Percentiles rank a stretch among this genome's conserved stretches.
phyloP scores from a whole-genome alignment of 1,284 basidiomycete species.

The Trichosporon faecale region DNA sequence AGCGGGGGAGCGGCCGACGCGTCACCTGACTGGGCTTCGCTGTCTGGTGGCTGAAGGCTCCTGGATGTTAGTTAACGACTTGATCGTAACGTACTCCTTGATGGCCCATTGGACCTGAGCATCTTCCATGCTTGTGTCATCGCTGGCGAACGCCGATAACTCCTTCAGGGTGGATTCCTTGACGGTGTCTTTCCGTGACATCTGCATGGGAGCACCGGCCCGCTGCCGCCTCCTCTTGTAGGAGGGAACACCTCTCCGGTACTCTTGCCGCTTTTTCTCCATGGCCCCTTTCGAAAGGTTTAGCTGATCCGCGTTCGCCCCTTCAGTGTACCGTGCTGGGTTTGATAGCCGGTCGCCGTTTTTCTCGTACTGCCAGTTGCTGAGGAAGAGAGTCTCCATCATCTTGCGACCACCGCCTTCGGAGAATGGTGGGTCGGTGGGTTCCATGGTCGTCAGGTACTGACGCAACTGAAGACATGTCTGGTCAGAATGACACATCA shows the following conservation, averaged over 20 bases:
- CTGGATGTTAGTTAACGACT: background rate
- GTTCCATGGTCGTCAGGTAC: conserved; percentile 68
- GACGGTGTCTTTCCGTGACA: conserved; percentile 2
- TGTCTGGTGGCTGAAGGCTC: conserved; percentile 11
- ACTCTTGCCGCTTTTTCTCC: conserved; percentile 29
- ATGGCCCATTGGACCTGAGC: conserved; percentile 41
- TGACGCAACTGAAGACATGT: conserved; percentile 72
- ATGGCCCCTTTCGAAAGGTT: conserved; percentile 32
- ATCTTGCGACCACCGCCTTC: conserved; percentile 60
- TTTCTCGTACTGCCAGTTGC: conserved; percentile 51
- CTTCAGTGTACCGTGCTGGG: conserved; percentile 32
- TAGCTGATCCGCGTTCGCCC: conserved; percentile 37
- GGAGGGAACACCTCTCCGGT: conserved; percentile 54
- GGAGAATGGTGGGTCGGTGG: conserved; percentile 56
- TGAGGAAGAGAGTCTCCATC: conserved; percentile 60
- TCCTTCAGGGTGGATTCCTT: conserved; percentile 37
- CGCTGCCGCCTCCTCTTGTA: conserved; percentile 56
- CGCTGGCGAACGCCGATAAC: conserved; percentile 43
- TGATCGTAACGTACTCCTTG: conserved; percentile 27
- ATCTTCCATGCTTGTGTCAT: conserved; percentile 27
- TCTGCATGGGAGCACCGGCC: conserved; percentile 33
- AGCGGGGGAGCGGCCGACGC: background rate
- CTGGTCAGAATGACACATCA: conserved; percentile 82
- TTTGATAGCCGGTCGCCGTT: conserved; percentile 38
- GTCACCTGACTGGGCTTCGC: background rate